Evolutionary conservation across 1,284 basidiomycete species (phyloP).

Genomic region (Wallemia mellicola): DNA sequence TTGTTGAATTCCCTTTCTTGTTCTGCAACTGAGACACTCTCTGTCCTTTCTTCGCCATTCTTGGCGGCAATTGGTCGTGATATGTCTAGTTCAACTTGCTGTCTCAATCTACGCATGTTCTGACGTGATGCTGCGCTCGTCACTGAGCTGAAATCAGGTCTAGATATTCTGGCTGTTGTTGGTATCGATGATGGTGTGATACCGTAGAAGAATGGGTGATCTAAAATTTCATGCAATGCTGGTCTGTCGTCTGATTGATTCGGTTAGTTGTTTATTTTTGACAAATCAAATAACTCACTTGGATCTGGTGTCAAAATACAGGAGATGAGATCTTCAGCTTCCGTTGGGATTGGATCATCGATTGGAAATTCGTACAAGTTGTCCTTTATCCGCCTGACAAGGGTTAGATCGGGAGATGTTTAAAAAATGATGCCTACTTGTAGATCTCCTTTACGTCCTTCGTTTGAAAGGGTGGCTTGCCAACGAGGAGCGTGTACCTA

Average conservation of each 20-base stretch:
- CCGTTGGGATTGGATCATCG: constrained; percentile 36
- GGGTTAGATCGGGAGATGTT: too few species aligned
- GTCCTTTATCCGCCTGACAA: constrained; percentile 68
- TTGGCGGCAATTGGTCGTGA: constrained; percentile 4
- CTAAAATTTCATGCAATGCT: constrained; percentile 52
- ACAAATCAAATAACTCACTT: constrained; percentile 10
- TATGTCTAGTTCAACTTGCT: constrained; percentile 28
- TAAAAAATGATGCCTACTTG: constrained; percentile 25
- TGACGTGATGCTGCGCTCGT: constrained; percentile 28
- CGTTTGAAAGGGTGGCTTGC: constrained; percentile 87
- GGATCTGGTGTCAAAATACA: constrained; percentile 62
- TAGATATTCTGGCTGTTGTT: constrained; percentile 34
- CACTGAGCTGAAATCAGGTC: constrained; percentile 44
- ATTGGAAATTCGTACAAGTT: constrained; percentile 79
- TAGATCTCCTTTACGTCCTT: constrained; percentile 89
- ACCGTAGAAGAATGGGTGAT: constrained; percentile 62
- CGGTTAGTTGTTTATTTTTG: background rate
- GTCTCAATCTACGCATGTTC: constrained; percentile 37
- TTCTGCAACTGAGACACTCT: constrained; percentile 27
- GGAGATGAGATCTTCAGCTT: constrained; percentile 49
- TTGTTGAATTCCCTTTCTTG: constrained; percentile 88
- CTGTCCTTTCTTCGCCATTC: constrained; percentile 4
- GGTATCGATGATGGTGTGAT: constrained; percentile 56
- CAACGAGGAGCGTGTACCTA: constrained; percentile 84
- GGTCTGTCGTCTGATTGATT: constrained; percentile 37